Evolutionary conservation across 169 alveolate species (phyloP), one percentile per base, ranked within the genome.

Genomic region (Eimeria brunetti): DNA sequence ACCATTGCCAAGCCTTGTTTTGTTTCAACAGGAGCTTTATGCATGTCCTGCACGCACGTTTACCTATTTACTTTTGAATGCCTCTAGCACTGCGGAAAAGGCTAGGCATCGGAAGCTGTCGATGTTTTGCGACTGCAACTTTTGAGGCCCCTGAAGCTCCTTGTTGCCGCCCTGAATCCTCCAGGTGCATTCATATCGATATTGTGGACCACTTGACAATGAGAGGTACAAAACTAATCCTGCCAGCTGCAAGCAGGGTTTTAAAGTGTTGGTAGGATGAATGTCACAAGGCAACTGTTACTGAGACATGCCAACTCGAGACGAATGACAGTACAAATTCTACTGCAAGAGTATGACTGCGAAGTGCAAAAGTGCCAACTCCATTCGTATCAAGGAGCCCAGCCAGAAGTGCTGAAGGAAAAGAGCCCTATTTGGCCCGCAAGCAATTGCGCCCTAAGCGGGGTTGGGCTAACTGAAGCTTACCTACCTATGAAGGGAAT

Each of bases 171-270:
- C 53, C 16, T 36, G 18, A 33, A 33, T 14, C 51, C 5, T 2
- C 53, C 81, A 71, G 81, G 9, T 38, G 12, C 51, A 71, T 33
- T 38, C 53, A 2, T 20, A 30, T 3, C 14, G 36, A 71, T 51
- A 36, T 71, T 38, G 81, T 71, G 53, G 53, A 38, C 2, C 81
- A 71, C 2, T 12, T 71, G n/a, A 36, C 53, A 16, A 12, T 51
- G 81, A 36, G 53, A 4, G 24, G 53, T 0, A 38, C 81, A 30
- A 71, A 71, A 71, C 53, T 38, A 12, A 5, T 33, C 20, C 27
- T 71, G 81, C 51, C 51, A 36, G 53, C 51, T 71, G 81, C 53
- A 71, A 16, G 53, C 81, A 71, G 49, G 81, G 51, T 71, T 12
- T 36, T 14, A 14, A 71, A 12, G 30, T 14, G 81, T 38, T 33